These are phyloP conservation scores for Euryodendron excelsum DNA, from an alignment of 148 eudicot species.

Conservation along the genomic window DNA sequence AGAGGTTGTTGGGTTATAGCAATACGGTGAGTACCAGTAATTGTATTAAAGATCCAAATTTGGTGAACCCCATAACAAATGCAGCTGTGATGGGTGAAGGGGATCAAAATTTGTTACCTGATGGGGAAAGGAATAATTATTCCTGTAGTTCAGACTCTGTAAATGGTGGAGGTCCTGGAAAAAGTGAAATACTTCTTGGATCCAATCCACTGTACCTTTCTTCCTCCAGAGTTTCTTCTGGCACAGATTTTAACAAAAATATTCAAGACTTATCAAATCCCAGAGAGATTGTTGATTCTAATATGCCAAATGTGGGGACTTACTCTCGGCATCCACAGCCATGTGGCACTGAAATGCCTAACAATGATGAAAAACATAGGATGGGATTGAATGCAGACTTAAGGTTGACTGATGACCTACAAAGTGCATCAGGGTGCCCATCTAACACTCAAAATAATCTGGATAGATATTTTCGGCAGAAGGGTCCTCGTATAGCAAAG, in stretches of 20 bases:
- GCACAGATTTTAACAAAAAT: slow-evolving; percentile 30
- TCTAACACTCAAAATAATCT: slow-evolving; percentile 56
- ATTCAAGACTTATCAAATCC: slow-evolving; percentile 29
- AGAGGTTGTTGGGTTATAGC: slow-evolving; percentile 21
- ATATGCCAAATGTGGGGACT: slow-evolving; percentile 26
- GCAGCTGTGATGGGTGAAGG: slow-evolving; percentile 43
- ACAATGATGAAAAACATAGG: slow-evolving; percentile 32
- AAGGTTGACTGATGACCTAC: slow-evolving; percentile 37
- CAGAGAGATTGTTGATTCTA: slow-evolving; percentile 28
- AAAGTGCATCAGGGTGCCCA: slow-evolving; percentile 44
- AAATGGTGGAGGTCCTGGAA: slow-evolving; percentile 30
- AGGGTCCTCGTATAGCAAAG: slow-evolving; percentile 95
- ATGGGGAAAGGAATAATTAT: slow-evolving; percentile 32
- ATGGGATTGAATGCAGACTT: slow-evolving; percentile 32
- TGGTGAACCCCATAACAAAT: slow-evolving; percentile 22
- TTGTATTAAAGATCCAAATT: slow-evolving; percentile 8
- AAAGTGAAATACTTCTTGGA: slow-evolving; percentile 29
- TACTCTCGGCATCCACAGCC: slow-evolving; percentile 13
- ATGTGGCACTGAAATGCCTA: slow-evolving; percentile 30
- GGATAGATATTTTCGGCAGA: slow-evolving; percentile 58
- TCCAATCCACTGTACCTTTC: slow-evolving; percentile 31
- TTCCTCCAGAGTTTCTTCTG: slow-evolving; percentile 30
- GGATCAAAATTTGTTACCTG: slow-evolving; percentile 27
- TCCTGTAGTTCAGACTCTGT: slow-evolving; percentile 37
- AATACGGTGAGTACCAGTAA: slow-evolving; percentile 36